Evolutionary conservation across 202 grass and related monocot genomes (phyloP).

Genomic region (Sporobolus alterniflorus): DNA sequence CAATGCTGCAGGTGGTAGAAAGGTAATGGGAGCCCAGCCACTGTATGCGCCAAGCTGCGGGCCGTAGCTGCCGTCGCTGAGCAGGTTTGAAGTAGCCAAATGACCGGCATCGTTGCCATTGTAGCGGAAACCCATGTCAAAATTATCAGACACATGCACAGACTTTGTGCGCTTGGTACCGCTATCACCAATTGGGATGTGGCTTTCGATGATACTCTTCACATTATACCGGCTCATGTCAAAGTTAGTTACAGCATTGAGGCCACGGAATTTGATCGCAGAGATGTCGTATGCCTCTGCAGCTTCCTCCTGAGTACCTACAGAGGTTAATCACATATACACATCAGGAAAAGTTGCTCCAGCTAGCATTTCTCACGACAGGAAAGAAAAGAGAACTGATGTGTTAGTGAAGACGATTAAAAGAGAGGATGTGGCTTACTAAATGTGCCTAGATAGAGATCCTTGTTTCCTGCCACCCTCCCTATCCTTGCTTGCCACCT

Average conservation of each 20-base stretch:
- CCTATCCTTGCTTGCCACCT: constrained; percentile 83
- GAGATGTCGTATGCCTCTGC: constrained; percentile 83
- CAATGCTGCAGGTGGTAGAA: constrained; percentile 33
- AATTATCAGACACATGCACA: constrained; percentile 47
- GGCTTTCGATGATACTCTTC: constrained; percentile 71
- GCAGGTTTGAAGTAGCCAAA: constrained; percentile 33
- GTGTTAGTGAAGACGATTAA: not conserved
- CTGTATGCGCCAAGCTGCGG: not conserved
- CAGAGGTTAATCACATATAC: not conserved
- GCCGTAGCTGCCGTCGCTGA: constrained; percentile 28
- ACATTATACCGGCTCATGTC: constrained; percentile 78
- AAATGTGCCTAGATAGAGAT: constrained; percentile 76
- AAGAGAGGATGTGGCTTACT: constrained; percentile 43
- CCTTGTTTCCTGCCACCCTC: constrained; percentile 78
- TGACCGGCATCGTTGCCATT: constrained; percentile 14
- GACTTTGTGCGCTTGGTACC: constrained; percentile 53
- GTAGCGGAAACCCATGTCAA: constrained; percentile 21
- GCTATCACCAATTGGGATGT: constrained; percentile 45
- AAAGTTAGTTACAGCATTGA: constrained; percentile 80
- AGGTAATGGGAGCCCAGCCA: constrained; percentile 40
- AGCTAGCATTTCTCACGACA: not conserved
- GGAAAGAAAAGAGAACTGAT: not conserved
- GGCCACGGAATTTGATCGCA: constrained; percentile 75
- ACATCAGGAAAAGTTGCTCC: not conserved
- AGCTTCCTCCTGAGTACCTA: constrained; percentile 88